These are phyloP conservation scores for Arthroderma sp. DNA, from an alignment of 2,329 filamentous ascomycete species.

Conservation along the genomic window DNA sequence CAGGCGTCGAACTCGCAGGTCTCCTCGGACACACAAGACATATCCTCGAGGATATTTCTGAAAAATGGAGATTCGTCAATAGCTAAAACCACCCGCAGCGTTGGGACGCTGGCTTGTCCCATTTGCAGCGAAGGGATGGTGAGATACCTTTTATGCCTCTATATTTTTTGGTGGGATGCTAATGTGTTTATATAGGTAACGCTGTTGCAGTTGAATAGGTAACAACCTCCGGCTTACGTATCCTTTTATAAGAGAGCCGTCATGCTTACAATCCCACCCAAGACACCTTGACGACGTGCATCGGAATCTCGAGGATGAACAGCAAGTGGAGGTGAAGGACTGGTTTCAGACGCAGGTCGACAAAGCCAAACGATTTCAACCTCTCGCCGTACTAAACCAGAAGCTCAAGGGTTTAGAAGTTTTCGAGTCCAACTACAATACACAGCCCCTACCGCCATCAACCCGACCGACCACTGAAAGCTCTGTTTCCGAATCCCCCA, in stretches of 20 bases:
- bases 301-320: conserved; percentile 74
- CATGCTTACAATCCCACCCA: conserved; percentile 8
- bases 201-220: conserved; percentile 78
- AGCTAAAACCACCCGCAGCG: conserved; percentile 38
- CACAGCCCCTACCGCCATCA: conserved; percentile 28
- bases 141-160: conserved; percentile 18
- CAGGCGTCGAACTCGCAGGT: conserved; percentile 60
- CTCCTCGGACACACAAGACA: conserved; percentile 61
- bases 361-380: conserved; percentile 87
- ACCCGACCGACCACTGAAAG: conserved; percentile 20
- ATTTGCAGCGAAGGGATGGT: conserved; percentile 99
- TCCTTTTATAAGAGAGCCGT: conserved; percentile 15
- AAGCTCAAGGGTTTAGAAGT: conserved; percentile 86
- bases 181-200: conserved; percentile 52
- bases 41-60: conserved; percentile 68
- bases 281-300: conserved; percentile 79
- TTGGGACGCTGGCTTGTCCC: conserved; percentile 69
- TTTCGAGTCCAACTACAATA: conserved; percentile 78
- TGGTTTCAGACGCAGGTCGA: conserved; percentile 94
- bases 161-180: conserved; percentile 8
- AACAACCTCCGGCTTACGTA: conserved; percentile 9
- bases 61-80: conserved; percentile 41
- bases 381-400: conserved; percentile 80
- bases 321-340: conserved; percentile 89
- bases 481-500: conserved; percentile 23